A percentile compares a stretch with the other conserved stretches of the same genome.
Conservation (phyloP, 2,329 filamentous ascomycete genomes). For the Proliferodiscus dingleyae region DNA sequence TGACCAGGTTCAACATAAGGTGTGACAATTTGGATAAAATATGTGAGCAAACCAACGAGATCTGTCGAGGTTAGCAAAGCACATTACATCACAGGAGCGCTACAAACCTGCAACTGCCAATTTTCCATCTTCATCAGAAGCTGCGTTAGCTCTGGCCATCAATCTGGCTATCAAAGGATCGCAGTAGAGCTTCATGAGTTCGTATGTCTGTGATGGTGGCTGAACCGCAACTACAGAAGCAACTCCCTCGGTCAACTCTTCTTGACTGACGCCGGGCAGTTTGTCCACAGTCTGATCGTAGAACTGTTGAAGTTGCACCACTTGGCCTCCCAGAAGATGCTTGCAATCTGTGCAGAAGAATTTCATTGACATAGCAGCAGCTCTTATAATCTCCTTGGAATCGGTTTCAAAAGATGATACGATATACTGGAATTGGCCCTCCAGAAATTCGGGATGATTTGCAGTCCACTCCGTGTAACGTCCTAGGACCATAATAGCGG, state of each 20-base stretch:
- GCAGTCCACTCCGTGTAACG: slow-evolving; percentile 98
- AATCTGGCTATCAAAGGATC: slow-evolving; percentile 83
- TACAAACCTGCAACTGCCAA: slow-evolving; percentile 73
- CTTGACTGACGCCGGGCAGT: slow-evolving; percentile 79
- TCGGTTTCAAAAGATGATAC: slow-evolving; percentile 85
- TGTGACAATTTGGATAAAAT: slow-evolving; percentile 74
- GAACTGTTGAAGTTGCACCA: slow-evolving; percentile 82
- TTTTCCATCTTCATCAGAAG: slow-evolving; percentile 76
- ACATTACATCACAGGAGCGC: neutral
- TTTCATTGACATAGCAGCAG: slow-evolving; percentile 89
- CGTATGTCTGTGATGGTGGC: slow-evolving; percentile 73
- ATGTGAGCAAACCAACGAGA: slow-evolving; percentile 85
- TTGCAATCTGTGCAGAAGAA: slow-evolving; percentile 97
- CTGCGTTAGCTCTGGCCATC: slow-evolving; percentile 81
- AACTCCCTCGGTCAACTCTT: slow-evolving; percentile 94
- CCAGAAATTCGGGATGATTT: slow-evolving; percentile 84
- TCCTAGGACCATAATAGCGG: slow-evolving; percentile 94
- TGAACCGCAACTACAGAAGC: slow-evolving; percentile 87
- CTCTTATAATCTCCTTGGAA: slow-evolving; percentile 85
- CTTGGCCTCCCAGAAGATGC: slow-evolving; percentile 75
- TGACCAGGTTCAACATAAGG: slow-evolving; percentile 68
- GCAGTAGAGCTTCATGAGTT: slow-evolving; percentile 84
- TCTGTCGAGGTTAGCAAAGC: slow-evolving; percentile 44
- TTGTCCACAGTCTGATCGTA: slow-evolving; percentile 87
- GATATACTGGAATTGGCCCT: slow-evolving; percentile 92